Evolutionary conservation across 169 alveolate species (phyloP).

Genomic region (Babesia gibsoni): DNA sequence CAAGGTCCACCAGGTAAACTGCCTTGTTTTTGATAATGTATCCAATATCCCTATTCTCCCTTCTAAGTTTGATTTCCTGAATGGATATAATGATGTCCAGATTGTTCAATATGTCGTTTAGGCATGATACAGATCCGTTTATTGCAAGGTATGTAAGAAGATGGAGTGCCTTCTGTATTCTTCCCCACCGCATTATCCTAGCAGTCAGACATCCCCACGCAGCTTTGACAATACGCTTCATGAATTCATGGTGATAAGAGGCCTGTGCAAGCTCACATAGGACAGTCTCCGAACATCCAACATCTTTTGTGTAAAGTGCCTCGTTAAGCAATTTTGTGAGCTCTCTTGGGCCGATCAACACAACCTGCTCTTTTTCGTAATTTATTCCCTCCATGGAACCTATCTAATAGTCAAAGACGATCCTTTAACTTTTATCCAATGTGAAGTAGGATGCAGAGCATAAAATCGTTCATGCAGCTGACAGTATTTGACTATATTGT

Average conservation of each 20-base stretch:
- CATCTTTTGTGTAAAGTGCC: constrained; percentile 46
- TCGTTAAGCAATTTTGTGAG: constrained; percentile 38
- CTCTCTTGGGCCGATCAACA: constrained; percentile 32
- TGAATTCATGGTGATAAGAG: constrained; percentile 29
- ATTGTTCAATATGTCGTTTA: constrained; percentile 19
- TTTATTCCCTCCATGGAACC: constrained; percentile 43
- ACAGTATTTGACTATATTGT: too few species aligned
- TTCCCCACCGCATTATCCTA: neutral
- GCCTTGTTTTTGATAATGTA: constrained; percentile 44
- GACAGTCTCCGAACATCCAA: constrained; percentile 57
- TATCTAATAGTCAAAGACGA: too few species aligned
- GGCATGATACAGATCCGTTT: constrained; percentile 52
- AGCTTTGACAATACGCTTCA: constrained; percentile 26
- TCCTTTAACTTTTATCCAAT: too few species aligned
- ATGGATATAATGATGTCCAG: constrained; percentile 25
- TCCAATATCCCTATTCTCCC: constrained; percentile 5
- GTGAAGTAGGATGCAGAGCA: too few species aligned
- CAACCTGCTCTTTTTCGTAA: constrained; percentile 39
- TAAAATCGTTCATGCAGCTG: too few species aligned
- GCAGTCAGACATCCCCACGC: constrained; percentile 49
- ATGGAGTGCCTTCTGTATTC: constrained; percentile 54
- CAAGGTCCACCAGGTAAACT: constrained; percentile 12
- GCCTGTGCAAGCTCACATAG: constrained; percentile 62
- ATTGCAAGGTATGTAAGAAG: constrained; percentile 40
- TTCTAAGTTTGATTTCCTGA: neutral